Percentiles rank a stretch among this genome's conserved stretches.
These are phyloP conservation scores for Debaryomyces subglobosus DNA, from an alignment of 1,139 yeast species.

Conservation along the genomic window DNA sequence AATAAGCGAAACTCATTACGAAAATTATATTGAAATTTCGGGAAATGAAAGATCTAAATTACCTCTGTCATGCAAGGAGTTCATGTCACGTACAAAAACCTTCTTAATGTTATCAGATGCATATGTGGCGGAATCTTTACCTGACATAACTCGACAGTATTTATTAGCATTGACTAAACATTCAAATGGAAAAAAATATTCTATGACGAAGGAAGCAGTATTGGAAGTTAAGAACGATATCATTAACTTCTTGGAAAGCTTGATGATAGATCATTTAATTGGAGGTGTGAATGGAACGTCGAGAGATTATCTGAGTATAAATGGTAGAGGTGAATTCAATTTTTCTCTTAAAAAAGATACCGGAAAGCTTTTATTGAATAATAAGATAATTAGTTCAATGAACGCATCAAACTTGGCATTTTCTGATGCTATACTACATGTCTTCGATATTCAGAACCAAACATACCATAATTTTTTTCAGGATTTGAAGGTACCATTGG, in stretches of 20 bases:
- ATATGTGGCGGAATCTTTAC: constrained; percentile 27
- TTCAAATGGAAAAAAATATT: constrained; percentile 20
- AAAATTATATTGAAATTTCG: constrained; percentile 6
- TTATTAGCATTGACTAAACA: constrained; percentile 33
- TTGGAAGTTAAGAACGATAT: constrained; percentile 36
- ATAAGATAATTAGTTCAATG: constrained; percentile 25
- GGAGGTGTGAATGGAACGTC: constrained; percentile 38
- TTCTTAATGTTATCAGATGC: constrained; percentile 41
- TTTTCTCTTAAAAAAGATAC: neutral
- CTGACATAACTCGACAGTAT: constrained; percentile 31
- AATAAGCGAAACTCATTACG: neutral
- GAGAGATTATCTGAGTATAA: constrained; percentile 12
- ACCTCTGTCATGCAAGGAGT: constrained; percentile 33
- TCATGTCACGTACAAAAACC: constrained; percentile 31
- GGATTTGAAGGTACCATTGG: constrained; percentile 27
- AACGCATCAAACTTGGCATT: constrained; percentile 51
- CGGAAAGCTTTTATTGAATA: constrained; percentile 16
- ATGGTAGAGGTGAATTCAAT: constrained; percentile 11
- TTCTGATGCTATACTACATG: constrained; percentile 65
- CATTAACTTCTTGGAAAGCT: constrained; percentile 25
- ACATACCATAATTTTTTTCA: constrained; percentile 34
- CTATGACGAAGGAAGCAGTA: constrained; percentile 36
- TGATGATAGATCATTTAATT: constrained; percentile 32
- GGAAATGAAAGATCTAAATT: constrained; percentile 16
- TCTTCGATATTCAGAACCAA: constrained; percentile 38